Percentiles rank a stretch among this genome's conserved stretches.
phyloP scores from a whole-genome alignment of 768 basidiomycete genomes.

The Boletales sp. region DNA sequence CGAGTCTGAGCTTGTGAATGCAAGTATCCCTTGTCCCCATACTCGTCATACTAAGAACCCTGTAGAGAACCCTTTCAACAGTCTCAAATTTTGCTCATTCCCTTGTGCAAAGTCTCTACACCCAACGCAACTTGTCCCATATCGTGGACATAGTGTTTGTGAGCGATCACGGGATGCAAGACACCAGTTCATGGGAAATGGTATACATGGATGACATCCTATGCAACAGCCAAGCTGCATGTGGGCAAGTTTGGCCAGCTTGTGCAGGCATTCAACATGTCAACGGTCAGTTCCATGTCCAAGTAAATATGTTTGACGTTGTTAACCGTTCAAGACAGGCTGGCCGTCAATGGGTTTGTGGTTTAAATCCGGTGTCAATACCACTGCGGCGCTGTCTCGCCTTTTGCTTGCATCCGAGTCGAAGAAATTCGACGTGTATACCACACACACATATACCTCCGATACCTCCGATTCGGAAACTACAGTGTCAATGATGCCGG shows the following conservation, averaged over 20 bases:
- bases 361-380: slow-evolving; percentile 57
- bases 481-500: slow-evolving; percentile 54
- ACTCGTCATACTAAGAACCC: slow-evolving; percentile 1
- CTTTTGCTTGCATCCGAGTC: slow-evolving; percentile 47
- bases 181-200: slow-evolving; percentile 69
- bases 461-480: background rate
- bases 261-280: slow-evolving; percentile 8
- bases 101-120: slow-evolving; percentile 41
- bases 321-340: slow-evolving; percentile 44
- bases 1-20: slow-evolving; percentile 62
- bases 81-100: slow-evolving; percentile 71
- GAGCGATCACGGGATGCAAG: slow-evolving; percentile 84
- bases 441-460: slow-evolving; percentile 11
- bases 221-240: slow-evolving; percentile 7
- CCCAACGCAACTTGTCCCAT: slow-evolving; percentile 66
- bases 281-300: slow-evolving; percentile 8
- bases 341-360: slow-evolving; percentile 88
- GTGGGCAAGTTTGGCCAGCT: slow-evolving; percentile 10
- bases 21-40: slow-evolving; percentile 29
- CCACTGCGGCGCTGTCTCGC: slow-evolving; percentile 46
- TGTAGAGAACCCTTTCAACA: slow-evolving; percentile 53
- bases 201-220: slow-evolving; percentile 65
- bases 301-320: background rate
- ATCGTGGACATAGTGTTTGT: slow-evolving; percentile 87
- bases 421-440: slow-evolving; percentile 58